Evolutionary conservation across 2,329 filamentous ascomycete genomes (phyloP), one percentile per base, ranked within the genome.

Genomic region (Scedosporium boydii): DNA sequence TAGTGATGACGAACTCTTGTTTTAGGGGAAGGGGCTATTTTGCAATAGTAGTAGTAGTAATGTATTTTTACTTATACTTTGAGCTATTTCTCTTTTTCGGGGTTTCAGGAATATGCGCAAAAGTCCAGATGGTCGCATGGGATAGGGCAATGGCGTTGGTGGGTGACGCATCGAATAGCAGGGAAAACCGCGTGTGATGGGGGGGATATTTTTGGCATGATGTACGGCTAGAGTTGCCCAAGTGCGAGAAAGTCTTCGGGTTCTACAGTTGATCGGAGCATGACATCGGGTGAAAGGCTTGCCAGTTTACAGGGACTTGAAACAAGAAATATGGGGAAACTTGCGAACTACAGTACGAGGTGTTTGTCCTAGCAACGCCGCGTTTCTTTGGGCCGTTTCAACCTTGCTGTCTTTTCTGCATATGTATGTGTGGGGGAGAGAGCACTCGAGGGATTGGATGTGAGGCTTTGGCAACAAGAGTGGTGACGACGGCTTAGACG

Each of bases 1-100:
- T 48, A 61, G 59, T 34, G 59, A 61, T 27, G 59, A 61, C 34
- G 59, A 61, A 29, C 48, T 61, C 7, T 21, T 61, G 29, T 51
- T 61, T 14, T 61, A 41, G 42, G 9, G 18, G 23, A 18, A 21
- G n/a, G 21, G 16, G 44, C 44, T 48, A 3, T 23, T 23, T 23
- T 34, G 29, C 6, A 34, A 6, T 29, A 29, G 34, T 3, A 34
- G 29, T 10, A 34, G 18, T 10, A 18, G 44, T 48, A 48, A 18
- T 18, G 44, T 16, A n/a, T 55, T 27, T 55, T 55, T 55, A 23
- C 23, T 27, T 55, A 29, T 55, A 23, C 23, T 55, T 55, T 55
- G 12, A 6, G 18, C 51, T 27, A 23, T 55, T 55, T 26, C 12
- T 55, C 23, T 23, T 55, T 21, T 53, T 10, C 23, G 51, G 21